Conservation (phyloP, 2,329 filamentous ascomycete genomes). For the Colletotrichum ledebouriae region DNA sequence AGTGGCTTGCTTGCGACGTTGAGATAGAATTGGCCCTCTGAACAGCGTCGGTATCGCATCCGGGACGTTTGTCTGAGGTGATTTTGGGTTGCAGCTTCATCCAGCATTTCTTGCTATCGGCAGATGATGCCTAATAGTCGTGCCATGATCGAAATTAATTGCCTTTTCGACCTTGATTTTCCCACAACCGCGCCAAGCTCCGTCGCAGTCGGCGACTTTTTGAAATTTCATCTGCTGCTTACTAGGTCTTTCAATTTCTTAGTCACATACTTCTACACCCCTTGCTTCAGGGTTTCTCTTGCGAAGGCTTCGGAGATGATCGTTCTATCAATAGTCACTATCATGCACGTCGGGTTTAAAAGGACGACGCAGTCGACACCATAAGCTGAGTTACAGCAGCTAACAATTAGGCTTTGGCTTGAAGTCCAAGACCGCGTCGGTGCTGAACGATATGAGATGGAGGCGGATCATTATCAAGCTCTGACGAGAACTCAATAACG, state of each 20-base stretch:
- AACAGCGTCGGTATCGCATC: constrained; percentile 1
- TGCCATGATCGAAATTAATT: no score
- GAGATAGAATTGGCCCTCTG: not conserved
- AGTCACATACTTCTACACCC: not conserved
- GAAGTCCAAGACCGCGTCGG: constrained; percentile 10
- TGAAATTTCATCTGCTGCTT: no score
- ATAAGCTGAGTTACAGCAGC: not conserved
- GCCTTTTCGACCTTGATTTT: not conserved
- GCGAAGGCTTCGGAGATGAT: not conserved
- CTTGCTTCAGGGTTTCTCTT: not conserved
- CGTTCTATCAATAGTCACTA: no score
- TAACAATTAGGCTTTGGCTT: constrained; percentile 5
- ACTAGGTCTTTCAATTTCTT: not conserved
- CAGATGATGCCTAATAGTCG: not conserved
- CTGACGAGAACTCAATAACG: constrained; percentile 2
- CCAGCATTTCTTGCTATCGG: no score
- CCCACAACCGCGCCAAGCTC: not conserved
- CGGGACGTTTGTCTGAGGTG: not conserved
- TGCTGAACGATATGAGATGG: not conserved
- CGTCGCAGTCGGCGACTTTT: no score
- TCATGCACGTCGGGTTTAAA: not conserved
- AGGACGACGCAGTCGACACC: not conserved
- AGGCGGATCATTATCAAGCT: constrained; percentile 1
- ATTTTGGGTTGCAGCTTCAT: not conserved
- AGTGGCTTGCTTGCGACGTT: not conserved